These are phyloP conservation scores for Umbellularia californica DNA, from an alignment of 164 flowering plant genomes.

Conservation along the genomic window DNA sequence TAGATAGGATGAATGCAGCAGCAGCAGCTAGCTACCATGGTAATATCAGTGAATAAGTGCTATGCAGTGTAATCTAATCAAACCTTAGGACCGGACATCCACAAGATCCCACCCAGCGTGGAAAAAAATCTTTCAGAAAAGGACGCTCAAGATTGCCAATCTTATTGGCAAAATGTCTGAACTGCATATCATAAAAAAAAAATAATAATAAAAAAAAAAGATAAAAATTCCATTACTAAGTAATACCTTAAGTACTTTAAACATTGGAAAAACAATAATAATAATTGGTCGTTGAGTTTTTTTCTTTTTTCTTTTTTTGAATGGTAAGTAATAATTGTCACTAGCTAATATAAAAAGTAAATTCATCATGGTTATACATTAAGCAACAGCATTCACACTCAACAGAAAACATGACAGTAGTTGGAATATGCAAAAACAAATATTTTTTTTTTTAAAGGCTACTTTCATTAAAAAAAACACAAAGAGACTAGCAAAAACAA, in stretches of 20 bases:
- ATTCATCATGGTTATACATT: too few species aligned
- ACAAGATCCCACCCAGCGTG: slow-evolving; percentile 88
- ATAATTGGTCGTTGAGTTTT: too few species aligned
- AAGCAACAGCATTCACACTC: too few species aligned
- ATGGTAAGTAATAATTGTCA: too few species aligned
- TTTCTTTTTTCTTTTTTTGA: too few species aligned
- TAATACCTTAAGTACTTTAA: neutral
- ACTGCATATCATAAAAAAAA: slow-evolving; percentile 45
- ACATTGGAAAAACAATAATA: too few species aligned
- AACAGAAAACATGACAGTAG: too few species aligned
- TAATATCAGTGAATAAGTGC: neutral
- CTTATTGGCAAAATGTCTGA: slow-evolving; percentile 88
- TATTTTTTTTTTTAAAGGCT: too few species aligned
- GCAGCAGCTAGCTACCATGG: neutral
- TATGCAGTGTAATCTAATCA: slow-evolving; percentile 10
- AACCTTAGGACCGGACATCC: slow-evolving; percentile 94
- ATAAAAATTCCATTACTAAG: neutral
- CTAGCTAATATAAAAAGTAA: too few species aligned
- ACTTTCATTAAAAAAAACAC: too few species aligned
- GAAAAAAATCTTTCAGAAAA: slow-evolving; percentile 93
- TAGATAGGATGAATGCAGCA: neutral
- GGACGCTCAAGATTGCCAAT: slow-evolving; percentile 99
- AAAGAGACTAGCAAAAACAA: too few species aligned
- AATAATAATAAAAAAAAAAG: neutral
- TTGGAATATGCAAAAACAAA: too few species aligned